Evolutionary conservation across 805 yeast species (phyloP), one percentile per base, ranked within the genome.

Genomic region (Brettanomyces sp.): DNA sequence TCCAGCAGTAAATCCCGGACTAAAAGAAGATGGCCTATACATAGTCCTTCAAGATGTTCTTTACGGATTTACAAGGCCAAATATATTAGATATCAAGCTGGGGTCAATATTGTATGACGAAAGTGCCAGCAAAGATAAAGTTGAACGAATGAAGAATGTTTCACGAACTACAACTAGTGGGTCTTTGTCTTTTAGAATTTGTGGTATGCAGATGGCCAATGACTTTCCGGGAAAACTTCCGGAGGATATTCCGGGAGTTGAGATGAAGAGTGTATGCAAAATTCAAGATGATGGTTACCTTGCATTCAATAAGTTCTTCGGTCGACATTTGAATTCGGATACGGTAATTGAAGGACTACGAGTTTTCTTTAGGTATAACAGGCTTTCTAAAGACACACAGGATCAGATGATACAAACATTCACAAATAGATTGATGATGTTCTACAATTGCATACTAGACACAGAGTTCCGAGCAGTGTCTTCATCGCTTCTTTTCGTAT

Each of bases 101-200:
- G 99, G 99, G 0, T 62, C 78, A 5, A 57, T 72, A 8, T 64
- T 91, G 35, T 79, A 82, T 54, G 98, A 91, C 61, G 77, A 72
- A 5, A 53, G 56, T 12, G 79, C 86, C 1, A 50, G 75, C 3
- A 58, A 52, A 0, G 95, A 79, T 28, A 91, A 93, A 56, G 69
- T 63, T 13, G 64, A 63, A 43, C 62, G 98, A 38, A 64, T 91
- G 56, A 66, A 63, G 28, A 63, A 70, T 24, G 96, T 93, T 0
- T 75, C 93, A 40, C 58, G 65, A 1, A 47, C 66, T 0, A 91
- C 98, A 1, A 91, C 98, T 0, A 82, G 93, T 40, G 96, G 96
- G 0, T 67, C 81, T 3, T 67, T 86, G 11, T 74, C 79, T 14
- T 80, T 83, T 52, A 68, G 99, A 49, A 77, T 91, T 3, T 90